Evolutionary conservation across 148 eudicot species (phyloP).

Genomic region (Chenopodium suecicum): DNA sequence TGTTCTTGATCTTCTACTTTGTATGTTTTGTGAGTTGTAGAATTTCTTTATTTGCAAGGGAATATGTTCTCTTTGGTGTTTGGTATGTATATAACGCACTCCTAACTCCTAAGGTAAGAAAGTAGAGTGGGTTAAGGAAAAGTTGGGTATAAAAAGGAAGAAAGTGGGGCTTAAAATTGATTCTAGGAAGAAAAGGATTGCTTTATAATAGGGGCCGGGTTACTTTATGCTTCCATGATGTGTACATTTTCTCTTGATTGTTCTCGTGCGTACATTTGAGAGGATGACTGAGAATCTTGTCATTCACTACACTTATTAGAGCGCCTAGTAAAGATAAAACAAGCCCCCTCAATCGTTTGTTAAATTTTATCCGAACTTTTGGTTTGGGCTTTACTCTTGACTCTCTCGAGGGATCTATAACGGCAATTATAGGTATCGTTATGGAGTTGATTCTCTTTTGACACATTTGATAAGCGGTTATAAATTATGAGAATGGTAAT

Average conservation of each 20-base stretch:
- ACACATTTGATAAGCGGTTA: too few species aligned
- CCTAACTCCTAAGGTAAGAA: conserved; percentile 3
- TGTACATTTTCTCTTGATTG: conserved; percentile 5
- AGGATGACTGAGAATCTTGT: conserved; percentile 23
- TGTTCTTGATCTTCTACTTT: background rate
- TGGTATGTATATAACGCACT: conserved; percentile 4
- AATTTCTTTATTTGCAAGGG: conserved; percentile 17
- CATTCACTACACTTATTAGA: background rate
- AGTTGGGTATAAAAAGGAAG: conserved; percentile 23
- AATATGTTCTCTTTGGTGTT: conserved; percentile 25
- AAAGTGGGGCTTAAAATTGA: conserved; percentile 16
- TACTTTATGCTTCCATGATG: conserved; percentile 22
- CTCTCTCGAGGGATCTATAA: too few species aligned
- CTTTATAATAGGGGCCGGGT: background rate
- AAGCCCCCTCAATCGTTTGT: background rate
- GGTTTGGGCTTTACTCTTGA: background rate
- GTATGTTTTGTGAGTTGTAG: background rate
- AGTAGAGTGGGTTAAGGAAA: conserved; percentile 28
- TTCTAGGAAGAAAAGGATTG: conserved; percentile 25
- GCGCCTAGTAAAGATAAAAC: conserved; percentile 14
- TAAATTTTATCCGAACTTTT: background rate
- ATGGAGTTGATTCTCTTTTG: too few species aligned
- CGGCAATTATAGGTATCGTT: too few species aligned
- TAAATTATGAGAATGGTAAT: too few species aligned
- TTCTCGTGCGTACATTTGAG: conserved; percentile 2